Evolutionary conservation across 1,139 yeast species (phyloP).

Genomic region (Hyphopichia khmerensis): DNA sequence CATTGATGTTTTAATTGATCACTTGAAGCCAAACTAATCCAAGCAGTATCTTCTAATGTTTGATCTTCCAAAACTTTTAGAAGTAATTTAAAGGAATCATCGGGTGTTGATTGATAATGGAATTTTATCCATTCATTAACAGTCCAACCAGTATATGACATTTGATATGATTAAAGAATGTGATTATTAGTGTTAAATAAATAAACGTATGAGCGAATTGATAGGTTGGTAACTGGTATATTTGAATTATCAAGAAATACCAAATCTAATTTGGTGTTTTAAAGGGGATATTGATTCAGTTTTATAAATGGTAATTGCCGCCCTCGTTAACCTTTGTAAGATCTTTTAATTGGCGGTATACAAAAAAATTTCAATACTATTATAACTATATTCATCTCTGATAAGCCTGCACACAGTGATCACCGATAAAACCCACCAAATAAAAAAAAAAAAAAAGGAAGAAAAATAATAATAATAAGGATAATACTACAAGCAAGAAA

Average conservation of each 20-base stretch:
- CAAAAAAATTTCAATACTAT: too few relatives aligned
- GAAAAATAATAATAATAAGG: too few relatives aligned
- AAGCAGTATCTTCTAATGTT: constrained; percentile 71
- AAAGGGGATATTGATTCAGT: too few relatives aligned
- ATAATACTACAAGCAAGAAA: too few relatives aligned
- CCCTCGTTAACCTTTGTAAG: too few relatives aligned
- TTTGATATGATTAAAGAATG: neutral
- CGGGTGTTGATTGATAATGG: constrained; percentile 64
- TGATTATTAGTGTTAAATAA: too few relatives aligned
- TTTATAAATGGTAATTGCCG: too few relatives aligned
- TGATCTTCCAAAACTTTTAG: constrained; percentile 49
- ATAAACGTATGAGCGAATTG: neutral
- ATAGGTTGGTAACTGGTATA: too few relatives aligned
- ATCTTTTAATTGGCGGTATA: too few relatives aligned
- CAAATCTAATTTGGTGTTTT: too few relatives aligned
- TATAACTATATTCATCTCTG: neutral
- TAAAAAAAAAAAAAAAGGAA: neutral
- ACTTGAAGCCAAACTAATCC: constrained; percentile 74
- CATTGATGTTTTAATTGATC: constrained; percentile 73
- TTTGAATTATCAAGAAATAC: too few relatives aligned
- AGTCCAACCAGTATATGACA: constrained; percentile 37
- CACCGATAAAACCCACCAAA: neutral
- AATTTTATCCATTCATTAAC: constrained; percentile 64
- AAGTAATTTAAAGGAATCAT: constrained; percentile 55
- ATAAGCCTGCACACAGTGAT: neutral